Evolutionary conservation across 495 filamentous ascomycete genomes (phyloP).

Genomic region (Hypoxylon trugodes): DNA sequence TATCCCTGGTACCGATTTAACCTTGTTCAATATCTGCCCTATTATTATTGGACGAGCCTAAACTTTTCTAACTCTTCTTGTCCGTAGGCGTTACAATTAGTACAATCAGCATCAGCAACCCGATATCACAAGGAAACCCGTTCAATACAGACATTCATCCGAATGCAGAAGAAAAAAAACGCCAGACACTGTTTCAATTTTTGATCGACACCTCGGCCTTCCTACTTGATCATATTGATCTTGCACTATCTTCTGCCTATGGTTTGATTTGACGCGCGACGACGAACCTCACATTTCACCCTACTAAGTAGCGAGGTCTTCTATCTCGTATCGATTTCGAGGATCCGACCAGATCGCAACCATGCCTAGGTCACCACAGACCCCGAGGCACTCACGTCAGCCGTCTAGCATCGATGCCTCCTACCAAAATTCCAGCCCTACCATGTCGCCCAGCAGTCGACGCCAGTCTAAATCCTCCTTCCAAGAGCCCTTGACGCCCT

Average conservation of each 20-base stretch:
- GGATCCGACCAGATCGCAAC: constrained; percentile 13
- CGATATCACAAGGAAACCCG: constrained; percentile 19
- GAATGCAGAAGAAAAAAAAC: background rate
- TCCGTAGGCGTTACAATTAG: no score
- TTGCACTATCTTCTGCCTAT: background rate
- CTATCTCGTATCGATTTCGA: constrained; percentile 7
- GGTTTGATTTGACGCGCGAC: constrained; percentile 18
- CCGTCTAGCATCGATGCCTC: constrained; percentile 65
- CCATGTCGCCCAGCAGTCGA: constrained; percentile 50
- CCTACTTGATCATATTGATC: background rate
- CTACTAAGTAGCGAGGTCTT: background rate
- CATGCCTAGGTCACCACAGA: constrained; percentile 70
- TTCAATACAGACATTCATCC: constrained; percentile 5
- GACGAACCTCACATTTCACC: background rate
- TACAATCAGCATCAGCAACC: constrained; percentile 18
- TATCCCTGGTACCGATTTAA: constrained; percentile 6
- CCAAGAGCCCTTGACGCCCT: constrained; percentile 68
- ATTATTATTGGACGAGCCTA: constrained; percentile 25
- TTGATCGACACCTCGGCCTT: background rate
- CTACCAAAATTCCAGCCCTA: constrained; percentile 57
- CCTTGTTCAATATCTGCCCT: constrained; percentile 4
- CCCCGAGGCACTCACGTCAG: constrained; percentile 71
- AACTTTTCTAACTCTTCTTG: constrained; percentile 15
- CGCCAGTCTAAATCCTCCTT: constrained; percentile 67
- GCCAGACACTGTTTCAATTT: background rate